Percentiles rank a stretch among this genome's conserved stretches.
These are phyloP conservation scores for Botryotinia calthae DNA, from an alignment of 2,329 filamentous ascomycete genomes.

Conservation along the genomic window DNA sequence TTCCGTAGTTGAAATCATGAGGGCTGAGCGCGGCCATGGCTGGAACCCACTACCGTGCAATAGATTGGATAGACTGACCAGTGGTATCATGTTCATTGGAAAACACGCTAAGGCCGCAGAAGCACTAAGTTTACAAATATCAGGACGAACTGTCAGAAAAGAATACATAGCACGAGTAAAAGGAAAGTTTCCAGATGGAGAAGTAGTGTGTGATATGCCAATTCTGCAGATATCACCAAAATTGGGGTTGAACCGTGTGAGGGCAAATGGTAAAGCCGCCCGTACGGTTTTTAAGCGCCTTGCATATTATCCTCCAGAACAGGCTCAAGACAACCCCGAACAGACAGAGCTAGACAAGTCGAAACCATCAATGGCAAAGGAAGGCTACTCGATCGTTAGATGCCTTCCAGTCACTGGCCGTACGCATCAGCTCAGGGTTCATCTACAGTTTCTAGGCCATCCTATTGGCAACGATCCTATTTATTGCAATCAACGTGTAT, in stretches of 20 bases:
- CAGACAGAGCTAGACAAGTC: constrained; percentile 16
- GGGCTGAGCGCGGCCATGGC: constrained; percentile 61
- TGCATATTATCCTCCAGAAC: constrained; percentile 73
- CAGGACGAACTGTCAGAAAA: constrained; percentile 79
- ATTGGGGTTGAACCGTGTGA: constrained; percentile 88
- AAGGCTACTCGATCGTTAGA: constrained; percentile 91
- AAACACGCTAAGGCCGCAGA: constrained; percentile 82
- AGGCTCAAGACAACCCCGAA: constrained; percentile 20
- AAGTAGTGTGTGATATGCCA: constrained; percentile 88
- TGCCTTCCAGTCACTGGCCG: constrained; percentile 90
- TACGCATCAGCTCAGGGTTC: constrained; percentile 92
- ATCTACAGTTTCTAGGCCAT: constrained; percentile 90
- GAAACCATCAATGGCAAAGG: constrained; percentile 51
- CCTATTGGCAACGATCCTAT: constrained; percentile 98
- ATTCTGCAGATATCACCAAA: constrained; percentile 94
- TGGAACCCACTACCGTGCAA: constrained; percentile 74
- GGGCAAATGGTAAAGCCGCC: constrained; percentile 86
- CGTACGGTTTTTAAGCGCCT: constrained; percentile 87
- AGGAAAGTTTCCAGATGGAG: constrained; percentile 86
- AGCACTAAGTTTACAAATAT: constrained; percentile 71
- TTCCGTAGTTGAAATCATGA: constrained; percentile 89
- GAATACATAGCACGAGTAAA: constrained; percentile 92
- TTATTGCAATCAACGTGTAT: constrained; percentile 91
- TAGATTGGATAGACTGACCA: constrained; percentile 88
- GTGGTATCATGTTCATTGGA: constrained; percentile 96